Evolutionary conservation across 352 stramenopile genomes (phyloP).

Genomic region (Phytopythium boreale): DNA sequence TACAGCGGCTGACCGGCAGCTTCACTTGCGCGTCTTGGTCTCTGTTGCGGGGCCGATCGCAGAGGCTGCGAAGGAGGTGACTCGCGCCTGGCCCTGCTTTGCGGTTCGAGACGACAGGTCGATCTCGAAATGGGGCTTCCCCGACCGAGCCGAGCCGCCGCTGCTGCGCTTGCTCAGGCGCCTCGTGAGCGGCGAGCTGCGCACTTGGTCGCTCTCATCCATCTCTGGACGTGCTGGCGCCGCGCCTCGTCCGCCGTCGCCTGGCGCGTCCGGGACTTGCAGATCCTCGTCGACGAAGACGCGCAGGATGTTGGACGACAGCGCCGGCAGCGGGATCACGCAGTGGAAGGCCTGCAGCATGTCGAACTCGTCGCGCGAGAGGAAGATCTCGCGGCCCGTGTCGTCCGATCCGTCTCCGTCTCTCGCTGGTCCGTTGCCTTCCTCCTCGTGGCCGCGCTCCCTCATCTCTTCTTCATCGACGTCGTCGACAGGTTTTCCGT

Average conservation of each 20-base stretch:
- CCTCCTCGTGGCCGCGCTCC: constrained; percentile 3
- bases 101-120: constrained; percentile 28
- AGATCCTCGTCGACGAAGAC: constrained; percentile 55
- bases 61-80: not conserved
- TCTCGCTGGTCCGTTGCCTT: not conserved
- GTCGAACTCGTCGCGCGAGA: constrained; percentile 52
- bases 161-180: constrained; percentile 24
- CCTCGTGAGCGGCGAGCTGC: constrained; percentile 24
- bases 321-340: constrained; percentile 46
- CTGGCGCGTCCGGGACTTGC: constrained; percentile 29
- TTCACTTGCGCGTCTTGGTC: not conserved
- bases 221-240: constrained; percentile 1
- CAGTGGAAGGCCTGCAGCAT: constrained; percentile 55
- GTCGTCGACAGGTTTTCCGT: not conserved
- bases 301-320: constrained; percentile 48
- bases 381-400: constrained; percentile 34
- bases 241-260: not conserved
- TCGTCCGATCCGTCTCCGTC: not conserved
- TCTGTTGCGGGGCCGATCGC: not conserved
- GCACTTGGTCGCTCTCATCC: constrained; percentile 1
- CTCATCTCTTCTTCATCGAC: not conserved
- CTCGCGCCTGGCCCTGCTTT: not conserved
- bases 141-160: not conserved
- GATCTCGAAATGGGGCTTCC: constrained; percentile 46
- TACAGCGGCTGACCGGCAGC: not conserved